phyloP scores from a whole-genome alignment of 2,329 filamentous ascomycete species.

The Xylaria sp. region DNA sequence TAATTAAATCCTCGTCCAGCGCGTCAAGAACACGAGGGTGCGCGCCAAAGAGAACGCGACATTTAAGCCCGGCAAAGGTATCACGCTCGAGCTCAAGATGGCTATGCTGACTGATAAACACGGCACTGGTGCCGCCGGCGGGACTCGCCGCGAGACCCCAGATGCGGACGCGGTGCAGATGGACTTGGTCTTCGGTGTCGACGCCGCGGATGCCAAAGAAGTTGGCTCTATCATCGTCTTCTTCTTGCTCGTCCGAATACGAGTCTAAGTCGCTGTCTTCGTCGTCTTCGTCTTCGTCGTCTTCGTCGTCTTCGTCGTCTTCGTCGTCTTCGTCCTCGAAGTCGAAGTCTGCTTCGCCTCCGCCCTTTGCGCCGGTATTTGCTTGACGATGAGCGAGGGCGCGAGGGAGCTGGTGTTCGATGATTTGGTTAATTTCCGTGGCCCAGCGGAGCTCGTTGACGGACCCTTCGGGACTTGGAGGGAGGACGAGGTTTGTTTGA shows the following conservation, averaged over 20 bases:
- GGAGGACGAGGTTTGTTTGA: conserved; percentile 59
- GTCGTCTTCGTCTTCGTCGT: conserved; percentile 25
- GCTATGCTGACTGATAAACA: conserved; percentile 61
- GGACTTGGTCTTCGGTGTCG: conserved; percentile 55
- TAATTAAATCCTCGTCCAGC: background rate
- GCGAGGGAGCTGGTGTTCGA: conserved; percentile 58
- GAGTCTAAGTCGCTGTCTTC: conserved; percentile 41
- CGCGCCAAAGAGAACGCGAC: conserved; percentile 53
- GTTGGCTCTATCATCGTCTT: conserved; percentile 33
- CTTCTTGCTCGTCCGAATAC: conserved; percentile 42
- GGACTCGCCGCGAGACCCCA: conserved; percentile 66
- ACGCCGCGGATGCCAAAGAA: conserved; percentile 43
- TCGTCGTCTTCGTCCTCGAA: conserved; percentile 45
- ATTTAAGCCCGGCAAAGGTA: conserved; percentile 52
- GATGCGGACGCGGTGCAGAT: conserved; percentile 62
- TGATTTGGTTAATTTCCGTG: conserved; percentile 57
- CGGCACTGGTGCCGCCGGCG: conserved; percentile 62
- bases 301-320: conserved; percentile 47
- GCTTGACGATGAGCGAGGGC: conserved; percentile 56
- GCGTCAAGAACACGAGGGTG: conserved; percentile 18
- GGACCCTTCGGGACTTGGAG: conserved; percentile 32
- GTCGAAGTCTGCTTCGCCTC: conserved; percentile 46
- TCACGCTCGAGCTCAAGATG: conserved; percentile 61
- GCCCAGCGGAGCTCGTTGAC: conserved; percentile 58
- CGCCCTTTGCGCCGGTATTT: conserved; percentile 48